Evolutionary conservation across 805 yeast species (phyloP).

Genomic region (Komagataella pseudopastoris): DNA sequence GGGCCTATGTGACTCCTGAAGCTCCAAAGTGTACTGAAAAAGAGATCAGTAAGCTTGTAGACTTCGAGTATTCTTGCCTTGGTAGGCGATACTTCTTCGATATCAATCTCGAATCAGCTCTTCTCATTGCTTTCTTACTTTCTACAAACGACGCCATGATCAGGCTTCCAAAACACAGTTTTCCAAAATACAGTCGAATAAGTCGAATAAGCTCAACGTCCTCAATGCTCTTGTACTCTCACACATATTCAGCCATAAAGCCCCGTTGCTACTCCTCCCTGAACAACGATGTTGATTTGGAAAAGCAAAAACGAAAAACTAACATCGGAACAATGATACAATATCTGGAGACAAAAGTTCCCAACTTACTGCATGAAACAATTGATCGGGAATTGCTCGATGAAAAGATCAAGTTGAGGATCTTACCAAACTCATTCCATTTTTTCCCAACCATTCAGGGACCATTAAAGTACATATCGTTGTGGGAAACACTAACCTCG

Average conservation of each 20-base stretch:
- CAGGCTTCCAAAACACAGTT: neutral
- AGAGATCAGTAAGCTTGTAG: neutral
- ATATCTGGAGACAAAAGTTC: constrained; percentile 31
- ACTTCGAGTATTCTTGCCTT: no score
- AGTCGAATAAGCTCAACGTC: neutral
- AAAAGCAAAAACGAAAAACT: constrained; percentile 22
- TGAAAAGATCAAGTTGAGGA: constrained; percentile 32
- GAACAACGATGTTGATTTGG: constrained; percentile 1
- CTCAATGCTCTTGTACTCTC: neutral
- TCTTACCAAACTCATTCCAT: constrained; percentile 42
- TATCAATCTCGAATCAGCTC: neutral
- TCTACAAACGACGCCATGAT: neutral
- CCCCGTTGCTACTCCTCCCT: neutral
- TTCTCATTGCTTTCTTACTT: neutral
- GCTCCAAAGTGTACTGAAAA: neutral
- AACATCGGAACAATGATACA: constrained; percentile 44
- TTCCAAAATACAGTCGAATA: neutral
- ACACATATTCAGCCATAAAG: neutral
- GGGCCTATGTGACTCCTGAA: no score
- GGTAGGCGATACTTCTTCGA: neutral
- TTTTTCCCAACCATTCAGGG: constrained; percentile 47
- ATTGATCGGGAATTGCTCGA: constrained; percentile 31
- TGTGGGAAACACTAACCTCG: constrained; percentile 42
- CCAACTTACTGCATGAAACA: constrained; percentile 30
- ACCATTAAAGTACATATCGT: constrained; percentile 36